phyloP scores from a whole-genome alignment of 805 yeast genomes.

The Cyberlindnera saturnus region DNA sequence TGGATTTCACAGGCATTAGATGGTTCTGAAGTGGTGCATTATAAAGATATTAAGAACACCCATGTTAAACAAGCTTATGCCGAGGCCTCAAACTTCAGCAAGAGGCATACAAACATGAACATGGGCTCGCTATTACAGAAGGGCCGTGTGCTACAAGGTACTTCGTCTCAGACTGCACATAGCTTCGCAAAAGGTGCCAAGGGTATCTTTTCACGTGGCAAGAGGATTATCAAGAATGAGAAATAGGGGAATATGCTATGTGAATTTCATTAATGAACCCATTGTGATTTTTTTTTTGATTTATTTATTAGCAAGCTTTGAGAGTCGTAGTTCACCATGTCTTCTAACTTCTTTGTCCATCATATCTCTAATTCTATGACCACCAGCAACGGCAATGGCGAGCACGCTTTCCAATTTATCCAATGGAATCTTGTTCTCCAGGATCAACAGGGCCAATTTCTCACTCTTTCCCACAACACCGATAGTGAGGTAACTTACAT shows the following conservation, averaged over 20 bases:
- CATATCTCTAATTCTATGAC: slow-evolving; percentile 71
- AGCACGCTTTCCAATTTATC: slow-evolving; percentile 72
- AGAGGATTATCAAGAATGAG: slow-evolving; percentile 38
- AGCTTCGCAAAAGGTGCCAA: slow-evolving; percentile 50
- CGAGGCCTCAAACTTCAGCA: slow-evolving; percentile 35
- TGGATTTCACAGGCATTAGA: slow-evolving; percentile 41
- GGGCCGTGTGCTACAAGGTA: slow-evolving; percentile 42
- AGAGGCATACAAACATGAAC: slow-evolving; percentile 32
- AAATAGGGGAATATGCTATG: not conserved
- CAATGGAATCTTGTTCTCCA: slow-evolving; percentile 81
- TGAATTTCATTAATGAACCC: too few species aligned
- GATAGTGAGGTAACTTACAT: slow-evolving; percentile 72
- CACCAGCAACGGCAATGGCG: slow-evolving; percentile 82
- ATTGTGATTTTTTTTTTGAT: not conserved
- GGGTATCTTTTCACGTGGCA: slow-evolving; percentile 50
- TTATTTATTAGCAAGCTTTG: slow-evolving; percentile 31
- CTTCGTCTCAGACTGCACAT: slow-evolving; percentile 43
- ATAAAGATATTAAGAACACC: slow-evolving; percentile 25
- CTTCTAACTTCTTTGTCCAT: slow-evolving; percentile 83
- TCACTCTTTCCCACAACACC: slow-evolving; percentile 83
- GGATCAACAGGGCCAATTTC: slow-evolving; percentile 65
- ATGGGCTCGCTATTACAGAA: slow-evolving; percentile 44
- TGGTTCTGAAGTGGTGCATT: slow-evolving; percentile 23
- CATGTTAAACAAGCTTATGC: slow-evolving; percentile 59
- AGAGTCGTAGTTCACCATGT: slow-evolving; percentile 58